Evolutionary conservation across 495 filamentous ascomycete genomes (phyloP), one percentile per base, ranked within the genome.

Genomic region (Venustampulla echinocandica): DNA sequence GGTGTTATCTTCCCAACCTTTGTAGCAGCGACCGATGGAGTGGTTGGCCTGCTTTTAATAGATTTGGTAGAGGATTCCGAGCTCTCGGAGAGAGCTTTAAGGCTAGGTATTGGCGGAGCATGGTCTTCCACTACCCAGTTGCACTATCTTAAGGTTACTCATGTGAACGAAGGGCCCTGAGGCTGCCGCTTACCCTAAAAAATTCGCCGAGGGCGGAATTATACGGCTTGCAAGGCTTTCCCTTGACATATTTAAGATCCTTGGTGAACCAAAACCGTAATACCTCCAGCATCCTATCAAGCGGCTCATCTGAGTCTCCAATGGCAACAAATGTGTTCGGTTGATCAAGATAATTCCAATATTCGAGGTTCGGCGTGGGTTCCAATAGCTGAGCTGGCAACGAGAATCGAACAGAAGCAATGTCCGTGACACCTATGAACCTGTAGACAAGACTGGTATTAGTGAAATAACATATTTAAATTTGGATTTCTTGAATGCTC

Each of bases 201-300:
- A 96, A 97, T 66, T 98, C 92, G n/a, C 92, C 92, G 32, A 98
- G 64, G 6, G 87, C 86, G 28, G 90, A 95, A 63, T 98, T 98
- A 66, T 98, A 98, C 5, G 92, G 92, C 64, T 98, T 98, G 77
- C 88, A 95, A 9, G 92, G 92, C 68, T 90, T 95, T 36, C 92
- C 90, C 64, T 97, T 97, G 54, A 95, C 87, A 57, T 95, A 98
- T 79, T 97, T 98, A 74, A 98, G 62, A 61, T 98, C 92, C 61
- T 97, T 97, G 19, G 92, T 95, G 54, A 96, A 97, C 92, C 92
- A 98, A 62, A 98, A 98, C 25, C 92, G 79, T 57, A 95, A 65
- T 24, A 93, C 84, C 50, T 84, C 90, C 32, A 98, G 74, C 82
- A 94, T 96, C 46, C 92, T 88, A 50, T 88, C 90, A 41, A 96